These are phyloP conservation scores for Corylus americana DNA, from an alignment of 306 rosid genomes.

Conservation along the genomic window DNA sequence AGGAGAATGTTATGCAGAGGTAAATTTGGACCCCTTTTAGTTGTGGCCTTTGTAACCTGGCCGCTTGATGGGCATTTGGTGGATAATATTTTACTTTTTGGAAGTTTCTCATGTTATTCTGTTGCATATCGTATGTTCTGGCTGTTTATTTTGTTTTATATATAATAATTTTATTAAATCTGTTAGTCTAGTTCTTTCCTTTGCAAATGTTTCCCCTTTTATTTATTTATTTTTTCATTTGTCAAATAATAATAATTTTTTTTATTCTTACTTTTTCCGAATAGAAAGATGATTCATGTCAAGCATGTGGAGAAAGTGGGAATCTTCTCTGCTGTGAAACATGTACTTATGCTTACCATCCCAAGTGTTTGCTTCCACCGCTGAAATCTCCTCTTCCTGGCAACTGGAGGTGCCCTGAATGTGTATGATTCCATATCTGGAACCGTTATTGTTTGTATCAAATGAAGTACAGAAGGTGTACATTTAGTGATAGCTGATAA, in stretches of 20 bases:
- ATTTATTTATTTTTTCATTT: not conserved
- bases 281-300: conserved; percentile 92
- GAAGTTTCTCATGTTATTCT: not conserved
- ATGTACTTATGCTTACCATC: conserved; percentile 84
- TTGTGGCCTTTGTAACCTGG: conserved; percentile 1
- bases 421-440: conserved; percentile 58
- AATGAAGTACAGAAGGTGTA: conserved; percentile 13
- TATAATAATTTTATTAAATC: not conserved
- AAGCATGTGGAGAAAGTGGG: conserved; percentile 87
- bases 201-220: not conserved
- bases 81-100: not conserved
- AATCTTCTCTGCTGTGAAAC: conserved; percentile 80
- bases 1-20: not conserved
- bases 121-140: not conserved
- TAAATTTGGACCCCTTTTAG: not conserved
- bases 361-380: conserved; percentile 84
- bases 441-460: conserved; percentile 18
- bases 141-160: not conserved
- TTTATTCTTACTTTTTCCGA: conserved; percentile 13
- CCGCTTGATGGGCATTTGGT: not conserved
- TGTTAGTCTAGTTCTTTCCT: not conserved
- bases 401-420: conserved; percentile 97
- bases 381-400: conserved; percentile 60
- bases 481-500: conserved; percentile 22
- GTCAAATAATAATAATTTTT: not conserved